Evolutionary conservation across 1,284 basidiomycete genomes (phyloP).

Genomic region (Cystobasidium sp.): DNA sequence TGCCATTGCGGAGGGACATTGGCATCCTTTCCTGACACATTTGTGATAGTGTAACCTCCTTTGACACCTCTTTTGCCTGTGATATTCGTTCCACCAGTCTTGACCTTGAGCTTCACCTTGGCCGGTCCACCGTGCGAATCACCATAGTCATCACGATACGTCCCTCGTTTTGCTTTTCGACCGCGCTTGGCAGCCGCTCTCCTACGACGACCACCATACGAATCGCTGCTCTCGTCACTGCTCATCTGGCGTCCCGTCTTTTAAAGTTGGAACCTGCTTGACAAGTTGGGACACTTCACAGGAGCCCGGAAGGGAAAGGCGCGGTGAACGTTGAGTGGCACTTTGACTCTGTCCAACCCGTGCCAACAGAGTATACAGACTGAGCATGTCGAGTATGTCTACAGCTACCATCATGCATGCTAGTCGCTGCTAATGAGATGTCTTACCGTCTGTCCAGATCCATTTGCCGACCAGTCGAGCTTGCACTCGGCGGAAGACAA

Average conservation of each 20-base stretch:
- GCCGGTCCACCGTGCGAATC: slow-evolving; percentile 51
- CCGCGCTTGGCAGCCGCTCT: slow-evolving; percentile 16
- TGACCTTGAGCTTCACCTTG: slow-evolving; percentile 79
- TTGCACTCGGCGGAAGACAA: slow-evolving; percentile 34
- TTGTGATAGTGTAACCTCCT: slow-evolving; percentile 37
- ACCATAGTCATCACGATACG: not conserved
- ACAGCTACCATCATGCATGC: not conserved
- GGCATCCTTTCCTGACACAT: slow-evolving; percentile 23
- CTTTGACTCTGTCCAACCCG: slow-evolving; percentile 4
- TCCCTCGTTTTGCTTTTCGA: slow-evolving; percentile 15
- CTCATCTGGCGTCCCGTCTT: not conserved
- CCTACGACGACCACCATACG: slow-evolving; percentile 21
- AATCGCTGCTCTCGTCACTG: slow-evolving; percentile 33
- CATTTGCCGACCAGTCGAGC: slow-evolving; percentile 40
- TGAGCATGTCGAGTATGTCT: slow-evolving; percentile 21
- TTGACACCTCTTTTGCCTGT: slow-evolving; percentile 35
- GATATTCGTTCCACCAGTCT: slow-evolving; percentile 70
- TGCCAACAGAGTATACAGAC: not conserved
- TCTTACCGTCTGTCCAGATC: slow-evolving; percentile 12
- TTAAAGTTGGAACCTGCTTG: too few relatives aligned
- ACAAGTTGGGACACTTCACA: not conserved
- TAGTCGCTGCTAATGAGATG: too few relatives aligned
- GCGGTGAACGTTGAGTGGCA: slow-evolving; percentile 16
- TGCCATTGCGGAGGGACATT: slow-evolving; percentile 45
- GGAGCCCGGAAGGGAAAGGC: not conserved